Evolutionary conservation across 331 rosid genomes (phyloP).

Genomic region (Dryas integrifolia): DNA sequence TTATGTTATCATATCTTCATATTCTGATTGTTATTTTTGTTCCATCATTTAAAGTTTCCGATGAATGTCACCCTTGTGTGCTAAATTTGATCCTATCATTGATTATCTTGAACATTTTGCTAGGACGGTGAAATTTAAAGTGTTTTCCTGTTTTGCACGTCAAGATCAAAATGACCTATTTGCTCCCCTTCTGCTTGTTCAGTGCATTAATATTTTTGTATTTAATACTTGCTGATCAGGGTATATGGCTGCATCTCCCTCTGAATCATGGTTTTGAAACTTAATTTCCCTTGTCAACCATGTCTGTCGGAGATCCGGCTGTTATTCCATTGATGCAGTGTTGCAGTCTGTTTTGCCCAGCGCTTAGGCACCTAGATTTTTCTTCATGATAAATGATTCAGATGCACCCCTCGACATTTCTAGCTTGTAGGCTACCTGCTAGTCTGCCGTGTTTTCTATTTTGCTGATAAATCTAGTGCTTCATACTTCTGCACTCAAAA

Average conservation of each 20-base stretch:
- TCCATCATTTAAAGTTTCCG: not conserved
- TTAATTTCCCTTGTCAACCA: no score
- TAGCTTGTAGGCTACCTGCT: no score
- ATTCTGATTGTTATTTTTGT: not conserved
- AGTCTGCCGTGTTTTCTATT: no score
- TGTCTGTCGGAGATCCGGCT: no score
- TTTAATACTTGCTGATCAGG: not conserved
- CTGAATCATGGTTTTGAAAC: no score
- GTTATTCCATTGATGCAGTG: not conserved
- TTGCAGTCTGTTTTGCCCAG: not conserved
- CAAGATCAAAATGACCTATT: not conserved
- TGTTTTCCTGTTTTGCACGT: not conserved
- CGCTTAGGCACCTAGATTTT: not conserved
- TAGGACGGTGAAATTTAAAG: not conserved
- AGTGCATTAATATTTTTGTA: not conserved
- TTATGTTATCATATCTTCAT: not conserved
- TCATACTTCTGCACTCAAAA: no score
- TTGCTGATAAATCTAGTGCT: no score
- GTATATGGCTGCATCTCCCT: no score
- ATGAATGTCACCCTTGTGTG: not conserved
- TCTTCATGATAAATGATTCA: not conserved
- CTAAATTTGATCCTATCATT: not conserved
- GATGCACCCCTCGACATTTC: no score
- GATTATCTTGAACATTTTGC: not conserved
- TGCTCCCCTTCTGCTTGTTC: no score